Evolutionary conservation across 805 yeast genomes (phyloP), one percentile per base, ranked within the genome.

Genomic region (Candida vaughaniae): DNA sequence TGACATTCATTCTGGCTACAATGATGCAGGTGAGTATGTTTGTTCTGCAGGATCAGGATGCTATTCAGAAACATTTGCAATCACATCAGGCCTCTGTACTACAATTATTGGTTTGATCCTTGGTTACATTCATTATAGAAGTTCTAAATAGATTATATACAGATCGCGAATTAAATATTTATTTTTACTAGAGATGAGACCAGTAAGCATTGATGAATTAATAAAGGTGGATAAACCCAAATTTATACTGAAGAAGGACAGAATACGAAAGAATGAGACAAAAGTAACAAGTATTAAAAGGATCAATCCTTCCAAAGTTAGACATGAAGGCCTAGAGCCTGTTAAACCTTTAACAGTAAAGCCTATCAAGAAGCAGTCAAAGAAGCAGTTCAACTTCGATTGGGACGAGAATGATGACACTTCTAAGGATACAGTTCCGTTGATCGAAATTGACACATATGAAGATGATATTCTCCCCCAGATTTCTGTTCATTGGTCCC

Each of bases 321-420:
- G n/a, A n/a, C n/a, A n/a, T n/a, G n/a, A n/a, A n/a, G n/a, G n/a
- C n/a, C 15, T 8, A 25, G 28, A 12, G 15, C 11, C 11, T 8
- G 25, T 6, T n/a, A 19, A n/a, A 11, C 27, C 20, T 27, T 14
- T 6, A 11, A 16, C 15, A 25, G 6, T 19, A n/a, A 36, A 25
- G 17, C 25, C 18, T 20, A 17, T 16, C 9, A 27, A 26, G 22
- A 26, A 16, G 20, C 16, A 20, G 17, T 7, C 16, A 25, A 38
- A 33, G 26, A 35, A 35, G 11, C 73, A 71, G 46, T 85, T 83
- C 57, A 65, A 69, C 7, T 85, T 86, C 56, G 82, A 74, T 9
- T 87, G 95, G 95, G 71, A 72, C 40, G 64, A 60, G 1, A 65
- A 66, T 0, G 93, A 85, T 10, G 95, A 87, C 52, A 85, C 95